Evolutionary conservation across 768 basidiomycete genomes (phyloP).

Genomic region (Boletus subcaerulescens): DNA sequence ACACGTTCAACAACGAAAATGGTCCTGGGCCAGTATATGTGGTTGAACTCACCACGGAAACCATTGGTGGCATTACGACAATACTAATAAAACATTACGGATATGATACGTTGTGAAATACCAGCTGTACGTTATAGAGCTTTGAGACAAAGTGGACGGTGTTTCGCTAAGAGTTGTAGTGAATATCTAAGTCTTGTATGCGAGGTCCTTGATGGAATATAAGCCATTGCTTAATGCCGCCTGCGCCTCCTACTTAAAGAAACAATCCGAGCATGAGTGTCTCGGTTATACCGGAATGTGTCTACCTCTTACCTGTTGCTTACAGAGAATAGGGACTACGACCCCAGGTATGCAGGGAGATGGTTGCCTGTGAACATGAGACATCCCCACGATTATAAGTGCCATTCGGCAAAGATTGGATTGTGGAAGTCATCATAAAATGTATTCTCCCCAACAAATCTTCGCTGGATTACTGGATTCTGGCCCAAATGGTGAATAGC

Average conservation of each 20-base stretch:
- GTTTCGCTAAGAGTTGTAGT: neutral
- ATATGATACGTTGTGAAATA: no score
- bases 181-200: neutral
- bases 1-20: no score
- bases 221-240: neutral
- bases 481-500: no score
- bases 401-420: neutral
- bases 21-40: no score
- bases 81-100: no score
- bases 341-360: neutral
- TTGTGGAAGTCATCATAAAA: neutral
- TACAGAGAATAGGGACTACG: neutral
- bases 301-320: neutral
- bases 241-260: neutral
- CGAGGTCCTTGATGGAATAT: neutral
- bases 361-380: neutral
- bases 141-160: neutral
- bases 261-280: neutral
- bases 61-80: no score
- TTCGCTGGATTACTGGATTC: no score
- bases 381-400: neutral
- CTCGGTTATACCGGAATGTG: neutral
- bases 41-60: no score
- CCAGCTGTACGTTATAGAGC: neutral
- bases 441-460: no score